Percentiles rank a stretch among this genome's conserved stretches.
Conservation (phyloP, 2,329 filamentous ascomycete species). For the Aspergillus bombycis region DNA sequence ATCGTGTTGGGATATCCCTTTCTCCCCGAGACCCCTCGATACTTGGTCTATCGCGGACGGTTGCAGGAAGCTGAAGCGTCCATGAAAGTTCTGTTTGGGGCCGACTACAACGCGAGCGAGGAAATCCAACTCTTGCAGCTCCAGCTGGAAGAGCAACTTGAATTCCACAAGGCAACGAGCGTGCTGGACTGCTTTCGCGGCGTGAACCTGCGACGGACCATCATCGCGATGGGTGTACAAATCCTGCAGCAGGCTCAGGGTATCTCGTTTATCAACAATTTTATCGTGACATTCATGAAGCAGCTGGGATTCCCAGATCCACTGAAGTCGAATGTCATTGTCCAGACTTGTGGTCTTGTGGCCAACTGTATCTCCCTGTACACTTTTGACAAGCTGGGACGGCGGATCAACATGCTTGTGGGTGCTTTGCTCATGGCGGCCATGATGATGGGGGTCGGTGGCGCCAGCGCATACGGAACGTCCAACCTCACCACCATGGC, state of each 20-base stretch:
- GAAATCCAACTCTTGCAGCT: slow-evolving; percentile 2
- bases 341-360: neutral
- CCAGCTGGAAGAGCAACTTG: neutral
- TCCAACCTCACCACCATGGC: neutral
- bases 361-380: neutral
- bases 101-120: neutral
- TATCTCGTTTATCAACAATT: slow-evolving; percentile 14
- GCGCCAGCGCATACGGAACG: neutral
- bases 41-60: neutral
- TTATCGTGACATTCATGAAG: slow-evolving; percentile 16
- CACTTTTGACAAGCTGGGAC: neutral
- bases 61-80: neutral
- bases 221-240: slow-evolving; percentile 7
- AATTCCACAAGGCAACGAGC: neutral
- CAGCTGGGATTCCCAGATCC: slow-evolving; percentile 12
- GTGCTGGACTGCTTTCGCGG: neutral
- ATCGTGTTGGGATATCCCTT: neutral
- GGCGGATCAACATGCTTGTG: neutral
- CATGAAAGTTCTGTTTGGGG: neutral
- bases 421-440: neutral
- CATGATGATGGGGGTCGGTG: neutral
- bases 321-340: slow-evolving; percentile 6
- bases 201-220: neutral
- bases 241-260: slow-evolving; percentile 11
- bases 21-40: slow-evolving; percentile 2